Evolutionary conservation across 805 yeast genomes (phyloP), one percentile per base, ranked within the genome.

Genomic region (Metschnikowia noctiluminum): DNA sequence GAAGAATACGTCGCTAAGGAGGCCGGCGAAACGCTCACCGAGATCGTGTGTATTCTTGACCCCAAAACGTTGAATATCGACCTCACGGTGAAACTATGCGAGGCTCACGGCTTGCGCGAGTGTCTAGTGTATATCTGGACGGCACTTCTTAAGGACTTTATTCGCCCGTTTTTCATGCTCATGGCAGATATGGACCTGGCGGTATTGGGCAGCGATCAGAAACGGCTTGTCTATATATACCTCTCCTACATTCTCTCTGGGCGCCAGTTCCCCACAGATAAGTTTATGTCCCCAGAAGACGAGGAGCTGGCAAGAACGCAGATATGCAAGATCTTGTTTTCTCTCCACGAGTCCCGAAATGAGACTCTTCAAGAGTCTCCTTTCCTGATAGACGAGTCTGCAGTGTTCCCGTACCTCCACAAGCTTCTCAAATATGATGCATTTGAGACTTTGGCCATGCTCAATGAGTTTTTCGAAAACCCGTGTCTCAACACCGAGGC

Each of bases 381-480:
- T 14, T 21, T 41, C 11, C 2, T 13, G 7, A 15, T 46, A 7
- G 35, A 34, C 15, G 15, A 26, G 1, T 44, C 35, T 11, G 28
- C 46, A 6, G 52, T 61, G 7, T 90, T 85, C 54, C 96, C 96
- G 0, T 85, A 87, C 58, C 65, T 90, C n/a, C 72, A 69, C 38
- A 54, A 74, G 11, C 68, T 90, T 13, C 62, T 89, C n/a, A 68
- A 70, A 36, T 76, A 65, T 55, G 78, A 85, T 53, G 73, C 86
- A 5, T 70, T 77, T n/a, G 78, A 77, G 35, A 78, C 84, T 66
- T 74, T 91, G 34, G 71, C 84, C 0, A 78, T 87, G 14, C 63
- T 94, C 49, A 85, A 89, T 63, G 96, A 87, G 62, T 85, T 87
- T 8, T 84, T 92, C 60, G 97, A 92, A 61, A 96, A 89, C 62